phyloP scores from a whole-genome alignment of 371 early-diverging fungal species.

The Zancudomyces culisetae region DNA sequence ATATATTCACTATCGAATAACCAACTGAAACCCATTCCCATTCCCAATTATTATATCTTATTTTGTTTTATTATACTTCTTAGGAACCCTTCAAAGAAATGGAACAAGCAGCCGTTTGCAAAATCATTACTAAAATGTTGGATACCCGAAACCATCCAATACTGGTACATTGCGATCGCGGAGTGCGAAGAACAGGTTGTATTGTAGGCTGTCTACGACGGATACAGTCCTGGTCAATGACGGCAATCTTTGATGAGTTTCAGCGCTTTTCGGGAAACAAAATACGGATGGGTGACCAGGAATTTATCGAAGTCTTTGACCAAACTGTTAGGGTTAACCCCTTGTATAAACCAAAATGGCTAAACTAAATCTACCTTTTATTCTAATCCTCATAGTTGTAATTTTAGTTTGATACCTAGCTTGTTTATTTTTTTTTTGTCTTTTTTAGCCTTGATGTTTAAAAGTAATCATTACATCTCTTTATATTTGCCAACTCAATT shows the following conservation, averaged over 20 bases:
- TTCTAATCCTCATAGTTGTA: too few species aligned
- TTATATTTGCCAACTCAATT: too few species aligned
- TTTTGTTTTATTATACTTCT: too few species aligned
- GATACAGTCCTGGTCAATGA: conserved; percentile 84
- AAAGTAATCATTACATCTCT: too few species aligned
- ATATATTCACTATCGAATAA: too few species aligned
- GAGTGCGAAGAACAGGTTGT: conserved; percentile 76
- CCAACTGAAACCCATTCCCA: too few species aligned
- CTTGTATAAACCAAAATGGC: conserved; percentile 12
- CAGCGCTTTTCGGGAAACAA: conserved; percentile 78
- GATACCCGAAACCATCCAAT: conserved; percentile 28
- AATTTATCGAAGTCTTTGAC: conserved; percentile 63
- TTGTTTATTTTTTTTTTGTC: too few species aligned
- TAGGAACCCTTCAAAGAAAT: conserved; percentile 87
- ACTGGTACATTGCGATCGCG: conserved; percentile 83
- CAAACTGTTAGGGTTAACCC: conserved; percentile 13
- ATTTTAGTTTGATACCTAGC: too few species aligned
- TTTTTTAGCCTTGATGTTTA: too few species aligned
- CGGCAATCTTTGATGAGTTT: conserved; percentile 90
- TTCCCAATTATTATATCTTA: too few species aligned
- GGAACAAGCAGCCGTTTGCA: conserved; percentile 52
- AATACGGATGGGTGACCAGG: conserved; percentile 75
- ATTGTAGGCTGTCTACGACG: conserved; percentile 81
- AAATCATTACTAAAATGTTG: conserved; percentile 34
- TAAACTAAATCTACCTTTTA: conserved; percentile 1